These are phyloP conservation scores for Leishmania gerbilli DNA, from an alignment of 208 protist genomes.

Conservation along the genomic window DNA sequence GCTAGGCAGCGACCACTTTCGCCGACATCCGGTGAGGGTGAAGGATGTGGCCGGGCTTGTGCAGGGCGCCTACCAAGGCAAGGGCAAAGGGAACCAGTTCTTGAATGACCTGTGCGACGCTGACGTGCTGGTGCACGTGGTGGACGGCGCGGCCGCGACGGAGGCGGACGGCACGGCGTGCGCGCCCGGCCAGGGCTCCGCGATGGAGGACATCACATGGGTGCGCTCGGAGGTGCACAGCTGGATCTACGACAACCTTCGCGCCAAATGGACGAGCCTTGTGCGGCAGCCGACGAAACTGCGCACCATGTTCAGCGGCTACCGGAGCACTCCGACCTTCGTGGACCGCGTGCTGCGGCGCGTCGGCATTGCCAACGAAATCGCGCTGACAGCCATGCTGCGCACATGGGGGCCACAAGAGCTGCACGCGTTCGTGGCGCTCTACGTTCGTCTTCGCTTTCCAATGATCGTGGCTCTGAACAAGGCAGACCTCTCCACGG, in stretches of 20 bases:
- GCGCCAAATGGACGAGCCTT: slow-evolving; percentile 79
- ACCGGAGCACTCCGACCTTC: slow-evolving; percentile 78
- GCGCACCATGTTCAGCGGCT: slow-evolving; percentile 92
- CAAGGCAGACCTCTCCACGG: slow-evolving; percentile 85
- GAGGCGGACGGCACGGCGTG: slow-evolving; percentile 87
- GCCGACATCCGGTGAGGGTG: slow-evolving; percentile 81
- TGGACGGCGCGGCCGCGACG: slow-evolving; percentile 90
- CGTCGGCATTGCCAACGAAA: slow-evolving; percentile 52
- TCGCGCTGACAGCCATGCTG: slow-evolving; percentile 37
- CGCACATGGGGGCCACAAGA: slow-evolving; percentile 62
- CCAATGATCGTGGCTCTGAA: slow-evolving; percentile 93
- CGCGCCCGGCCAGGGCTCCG: slow-evolving; percentile 58
- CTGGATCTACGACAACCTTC: slow-evolving; percentile 95
- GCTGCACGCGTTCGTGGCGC: slow-evolving; percentile 89
- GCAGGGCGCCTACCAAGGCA: slow-evolving; percentile 93
- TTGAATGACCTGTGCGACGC: slow-evolving; percentile 95
- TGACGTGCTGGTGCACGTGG: slow-evolving; percentile 94
- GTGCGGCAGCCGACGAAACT: slow-evolving; percentile 71
- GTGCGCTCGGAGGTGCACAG: slow-evolving; percentile 91
- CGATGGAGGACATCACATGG: slow-evolving; percentile 89
- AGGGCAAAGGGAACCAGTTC: slow-evolving; percentile 94
- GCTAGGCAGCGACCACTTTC: slow-evolving; percentile 35
- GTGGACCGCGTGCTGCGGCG: slow-evolving; percentile 68
- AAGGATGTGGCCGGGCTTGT: slow-evolving; percentile 95
- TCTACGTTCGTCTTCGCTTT: slow-evolving; percentile 91